Base-by-base conservation (phyloP, 2,329 filamentous ascomycete species). In the Endoconidiophora polonica region DNA sequence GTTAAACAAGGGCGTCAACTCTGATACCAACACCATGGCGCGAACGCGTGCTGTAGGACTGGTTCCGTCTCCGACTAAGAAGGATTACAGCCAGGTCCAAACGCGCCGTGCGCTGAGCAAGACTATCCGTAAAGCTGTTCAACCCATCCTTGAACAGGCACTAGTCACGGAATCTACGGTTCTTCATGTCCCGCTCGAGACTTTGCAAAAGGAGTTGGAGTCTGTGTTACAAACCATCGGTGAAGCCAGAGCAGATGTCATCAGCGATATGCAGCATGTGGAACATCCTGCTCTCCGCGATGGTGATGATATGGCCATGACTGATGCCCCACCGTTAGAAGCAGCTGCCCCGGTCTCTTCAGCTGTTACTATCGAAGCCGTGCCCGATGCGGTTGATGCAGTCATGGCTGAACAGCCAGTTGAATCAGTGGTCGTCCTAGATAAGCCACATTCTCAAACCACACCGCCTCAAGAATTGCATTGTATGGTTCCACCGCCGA, bases 101-200 rank as follows among this genome's bases (percentile, higher is more conserved):
- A 84, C 94, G 57, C 79, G 83, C 54, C 83, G 85, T 58, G 83
- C 82, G 57, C 68, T 94, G n/a, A 86, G 84, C 22, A 94, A 93
- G 64, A 78, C 87, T 23, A 94, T 95, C 54, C 74, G 94, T 56
- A 93, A 86, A 62, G 77, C 80, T 1, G 74, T 94, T 29, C 85
- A 93, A 61, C 79, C 83, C 12, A 73, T 79, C 42, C 69, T 94
- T 2, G 83, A 94, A 61, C 73, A 76, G 49, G 86, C 86, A 0
- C 66, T 87, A 44, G 75, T 74, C 48, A 84, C 85, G 49, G 90
- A 96, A 62, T 80, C 84, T n/a, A 84, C 91, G 54, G 72, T 94
- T 40, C 79, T 74, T 46, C 74, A 79, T 48, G 81, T 79, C 58
- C 71, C 83, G 1, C 76, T 79, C 43, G 82, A 87, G 48, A 73